Percentiles rank a stretch among this genome's conserved stretches.
Evolutionary conservation across 192 early-diverging fungal species (phyloP).

Genomic region (Phlyctochytrium planicorne): DNA sequence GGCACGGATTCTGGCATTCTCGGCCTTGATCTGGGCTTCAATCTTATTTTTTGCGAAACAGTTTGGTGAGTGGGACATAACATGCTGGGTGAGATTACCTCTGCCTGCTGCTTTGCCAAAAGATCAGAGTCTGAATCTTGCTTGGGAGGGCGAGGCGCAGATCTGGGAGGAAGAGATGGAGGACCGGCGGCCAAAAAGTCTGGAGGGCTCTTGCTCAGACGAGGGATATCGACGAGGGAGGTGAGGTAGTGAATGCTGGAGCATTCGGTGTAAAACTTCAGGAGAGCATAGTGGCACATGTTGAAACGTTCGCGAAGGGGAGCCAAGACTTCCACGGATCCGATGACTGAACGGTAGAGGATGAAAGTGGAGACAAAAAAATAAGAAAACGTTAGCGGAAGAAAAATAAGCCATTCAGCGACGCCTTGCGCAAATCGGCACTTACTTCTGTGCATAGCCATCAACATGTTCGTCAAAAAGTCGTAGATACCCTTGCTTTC

Average conservation of each 20-base stretch:
- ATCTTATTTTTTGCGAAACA: no score
- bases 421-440: not conserved
- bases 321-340: conserved; percentile 81
- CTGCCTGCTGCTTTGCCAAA: conserved; percentile 42
- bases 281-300: conserved; percentile 76
- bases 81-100: conserved; percentile 27
- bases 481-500: conserved; percentile 95
- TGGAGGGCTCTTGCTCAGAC: conserved; percentile 77
- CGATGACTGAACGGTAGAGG: conserved; percentile 40
- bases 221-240: conserved; percentile 89
- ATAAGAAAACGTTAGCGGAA: not conserved
- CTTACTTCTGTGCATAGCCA: conserved; percentile 89
- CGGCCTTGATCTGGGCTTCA: conserved; percentile 28
- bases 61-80: conserved; percentile 27
- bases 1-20: conserved; percentile 24
- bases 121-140: conserved; percentile 65
- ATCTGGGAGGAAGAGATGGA: conserved; percentile 59
- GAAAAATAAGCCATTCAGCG: conserved; percentile 3
- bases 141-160: conserved; percentile 40
- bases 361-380: not conserved
- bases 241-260: conserved; percentile 86
- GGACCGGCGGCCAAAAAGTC: conserved; percentile 74
- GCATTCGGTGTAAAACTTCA: conserved; percentile 91
- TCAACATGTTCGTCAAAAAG: conserved; percentile 93
- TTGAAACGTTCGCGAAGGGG: conserved; percentile 89